Base-by-base conservation (phyloP, 805 yeast species). In the Nakazawaea ishiwadae region DNA sequence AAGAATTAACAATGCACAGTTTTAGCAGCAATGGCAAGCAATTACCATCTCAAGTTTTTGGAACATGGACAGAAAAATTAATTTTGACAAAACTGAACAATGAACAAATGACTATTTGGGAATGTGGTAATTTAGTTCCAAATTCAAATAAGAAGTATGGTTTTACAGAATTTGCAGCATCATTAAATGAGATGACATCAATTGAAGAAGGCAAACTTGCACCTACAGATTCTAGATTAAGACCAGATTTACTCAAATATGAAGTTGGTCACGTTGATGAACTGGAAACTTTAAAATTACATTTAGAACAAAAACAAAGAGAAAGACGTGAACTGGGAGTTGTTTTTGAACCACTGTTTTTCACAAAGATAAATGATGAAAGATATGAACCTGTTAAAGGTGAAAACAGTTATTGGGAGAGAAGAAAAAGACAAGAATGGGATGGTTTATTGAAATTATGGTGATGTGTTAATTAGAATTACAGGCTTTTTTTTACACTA, bases 61-160 rank as follows among this genome's bases (percentile, higher is more conserved):
- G 99, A 12, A 82, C 80, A 44, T 93, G 99, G 99, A 88, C 96
- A 0, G 79, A 81, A 27, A 63, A 72, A 1, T 59, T 89, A 40
- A 60, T 63, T 3, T 65, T 80, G n/a, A n/a, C n/a, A n/a, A n/a
- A n/a, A n/a, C n/a, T n/a, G n/a, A n/a, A n/a, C n/a, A n/a, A n/a
- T n/a, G n/a, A n/a, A n/a, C n/a, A n/a, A n/a, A n/a, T n/a, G 10
- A 29, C 36, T 2, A 68, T 88, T 5, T 93, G 98, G 97, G 62
- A 71, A 36, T 84, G 71, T 7, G 87, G 90, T 1, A 68, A 73
- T 4, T 64, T 89, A 40, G 73, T 89, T 11, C 66, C 73, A 0
- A 66, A 84, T 40, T 61, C 73, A 24, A 68, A 69, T 33, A 68
- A 72, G 47, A 85, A 85, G 56, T 93, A 80, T 63, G 99, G 99